Evolutionary conservation across 2,329 filamentous ascomycete species (phyloP), one percentile per base, ranked within the genome.

Genomic region (Thermoascus crustaceus): DNA sequence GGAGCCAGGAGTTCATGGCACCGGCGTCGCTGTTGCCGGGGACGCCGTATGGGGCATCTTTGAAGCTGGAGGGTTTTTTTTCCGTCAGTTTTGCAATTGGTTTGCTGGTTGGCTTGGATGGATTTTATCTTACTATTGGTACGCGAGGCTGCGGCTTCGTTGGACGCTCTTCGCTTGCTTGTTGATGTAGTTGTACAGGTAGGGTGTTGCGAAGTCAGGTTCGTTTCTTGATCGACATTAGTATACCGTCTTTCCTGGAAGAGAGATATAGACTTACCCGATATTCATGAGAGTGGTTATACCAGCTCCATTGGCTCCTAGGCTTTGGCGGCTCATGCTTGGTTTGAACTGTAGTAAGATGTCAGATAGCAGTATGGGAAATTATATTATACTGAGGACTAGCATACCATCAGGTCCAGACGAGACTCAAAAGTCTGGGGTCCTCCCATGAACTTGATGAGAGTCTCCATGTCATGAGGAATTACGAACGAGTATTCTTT

Each of bases 11-110:
- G 27, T 70, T 67, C 43, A 72, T 49, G 1, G 68, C 68, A 0
- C 68, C 80, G 1, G 77, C 78, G 51, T 85, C 80, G 25, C 71
- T 76, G 55, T 85, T 84, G 0, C 80, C 80, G 0, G 80, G 80
- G 0, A 85, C 61, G 0, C 80, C 79, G 11, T 54, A 56, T 0
- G 67, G 60, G 0, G 69, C 69, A 4, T 72, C 64, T 34, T 66
- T 67, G 58, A 82, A 82, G 58, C 49, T 55, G 21, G n/a, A n/a
- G n/a, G n/a, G n/a, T n/a, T n/a, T n/a, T 30, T 6, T 5, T 5
- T 23, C n/a, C 21, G n/a, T 23, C 6, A 8, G 5, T 25, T 10
- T 34, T 9, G 7, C 22, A 9, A 34, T 25, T 17, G 19, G 9
- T 16, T 18, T 34, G 8, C 16, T 19, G 17, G n/a, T 26, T 11